phyloP scores from a whole-genome alignment of 371 early-diverging fungal species.

The Lichtheimia corymbifera region DNA sequence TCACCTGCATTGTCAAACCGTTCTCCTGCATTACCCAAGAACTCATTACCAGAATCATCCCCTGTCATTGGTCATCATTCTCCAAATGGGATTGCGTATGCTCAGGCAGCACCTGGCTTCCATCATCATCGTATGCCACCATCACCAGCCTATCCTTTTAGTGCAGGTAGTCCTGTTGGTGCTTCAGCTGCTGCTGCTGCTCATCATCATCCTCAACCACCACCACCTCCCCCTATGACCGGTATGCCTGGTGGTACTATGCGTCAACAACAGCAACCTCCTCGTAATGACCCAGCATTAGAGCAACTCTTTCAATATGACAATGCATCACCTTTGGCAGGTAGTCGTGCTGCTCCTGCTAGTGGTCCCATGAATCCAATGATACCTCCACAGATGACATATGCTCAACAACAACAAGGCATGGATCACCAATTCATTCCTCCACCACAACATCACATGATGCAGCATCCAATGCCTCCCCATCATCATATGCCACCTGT shows the following conservation, averaged over 20 bases:
- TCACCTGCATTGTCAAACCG: slow-evolving; percentile 17
- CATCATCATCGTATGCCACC: slow-evolving; percentile 13
- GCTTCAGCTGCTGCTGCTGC: slow-evolving; percentile 4
- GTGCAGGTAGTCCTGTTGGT: slow-evolving; percentile 1
- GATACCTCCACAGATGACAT: slow-evolving; percentile 15
- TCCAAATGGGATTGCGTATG: too few species aligned
- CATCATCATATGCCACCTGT: slow-evolving; percentile 19
- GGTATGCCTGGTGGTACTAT: not conserved
- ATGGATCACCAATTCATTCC: slow-evolving; percentile 24
- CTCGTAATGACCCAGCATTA: not conserved
- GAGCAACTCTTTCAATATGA: slow-evolving; percentile 16
- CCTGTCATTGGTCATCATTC: too few species aligned
- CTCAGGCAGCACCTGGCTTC: too few species aligned
- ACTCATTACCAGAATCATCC: not conserved
- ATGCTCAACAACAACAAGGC: slow-evolving; percentile 19
- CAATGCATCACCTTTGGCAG: not conserved
- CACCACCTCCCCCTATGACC: not conserved
- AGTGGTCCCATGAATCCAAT: slow-evolving; percentile 17
- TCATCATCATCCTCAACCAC: not conserved
- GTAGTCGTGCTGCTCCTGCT: slow-evolving; percentile 1
- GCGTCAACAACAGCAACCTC: not conserved
- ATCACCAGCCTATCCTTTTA: slow-evolving; percentile 14
- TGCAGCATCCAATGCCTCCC: slow-evolving; percentile 35
- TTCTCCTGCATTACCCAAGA: slow-evolving; percentile 22
- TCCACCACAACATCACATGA: slow-evolving; percentile 22